These are phyloP conservation scores for Myxozyma kluyveri DNA, from an alignment of 805 yeast species.

Conservation along the genomic window DNA sequence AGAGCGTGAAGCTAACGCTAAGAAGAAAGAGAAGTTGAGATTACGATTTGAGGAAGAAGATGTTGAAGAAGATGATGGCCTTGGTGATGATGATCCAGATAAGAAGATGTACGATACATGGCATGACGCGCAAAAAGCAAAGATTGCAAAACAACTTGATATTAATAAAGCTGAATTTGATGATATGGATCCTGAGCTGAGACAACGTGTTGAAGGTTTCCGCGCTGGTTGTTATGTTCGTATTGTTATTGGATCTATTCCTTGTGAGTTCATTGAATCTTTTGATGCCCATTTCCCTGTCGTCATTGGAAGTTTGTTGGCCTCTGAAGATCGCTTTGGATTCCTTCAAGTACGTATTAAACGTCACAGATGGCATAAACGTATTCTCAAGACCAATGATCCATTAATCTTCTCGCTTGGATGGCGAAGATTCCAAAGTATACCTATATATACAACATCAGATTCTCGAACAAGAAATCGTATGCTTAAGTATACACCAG, in stretches of 20 bases:
- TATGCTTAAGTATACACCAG: conserved; percentile 97
- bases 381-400: conserved; percentile 90
- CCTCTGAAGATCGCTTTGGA: conserved; percentile 91
- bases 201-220: conserved; percentile 84
- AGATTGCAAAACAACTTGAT: conserved; percentile 92
- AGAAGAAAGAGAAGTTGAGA: conserved; percentile 82
- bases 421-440: conserved; percentile 97
- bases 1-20: conserved; percentile 76
- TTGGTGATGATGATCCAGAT: conserved; percentile 78
- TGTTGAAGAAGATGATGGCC: conserved; percentile 51
- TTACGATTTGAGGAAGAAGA: conserved; percentile 82
- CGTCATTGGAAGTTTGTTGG: conserved; percentile 82
- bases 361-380: conserved; percentile 98
- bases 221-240: conserved; percentile 93
- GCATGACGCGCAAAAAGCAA: conserved; percentile 96
- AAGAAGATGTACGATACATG: conserved; percentile 85
- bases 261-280: conserved; percentile 86
- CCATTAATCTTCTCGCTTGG: conserved; percentile 92
- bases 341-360: conserved; percentile 88
- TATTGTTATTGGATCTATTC: conserved; percentile 73
- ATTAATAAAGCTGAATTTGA: conserved; percentile 73
- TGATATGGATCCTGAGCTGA: conserved; percentile 68
- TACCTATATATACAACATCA: conserved; percentile 92
- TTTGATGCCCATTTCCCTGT: conserved; percentile 84
- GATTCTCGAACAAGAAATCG: conserved; percentile 97